These are phyloP conservation scores for Monosporascus sp. DNA, from an alignment of 2,329 filamentous ascomycete species.

Conservation along the genomic window DNA sequence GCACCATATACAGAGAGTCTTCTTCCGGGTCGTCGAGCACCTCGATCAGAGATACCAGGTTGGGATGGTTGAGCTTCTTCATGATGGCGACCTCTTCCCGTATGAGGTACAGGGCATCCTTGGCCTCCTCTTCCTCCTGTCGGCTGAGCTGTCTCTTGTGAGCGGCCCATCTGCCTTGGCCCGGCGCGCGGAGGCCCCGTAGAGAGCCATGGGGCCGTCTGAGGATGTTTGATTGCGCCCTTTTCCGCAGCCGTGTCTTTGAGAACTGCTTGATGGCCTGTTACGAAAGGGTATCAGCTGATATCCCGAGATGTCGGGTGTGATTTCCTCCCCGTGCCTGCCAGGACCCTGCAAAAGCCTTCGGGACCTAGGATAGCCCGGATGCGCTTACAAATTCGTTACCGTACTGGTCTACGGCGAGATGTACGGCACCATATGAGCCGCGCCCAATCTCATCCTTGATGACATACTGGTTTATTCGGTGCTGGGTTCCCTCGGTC, in stretches of 20 bases:
- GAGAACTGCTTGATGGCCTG: slow-evolving; percentile 98
- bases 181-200: slow-evolving; percentile 34
- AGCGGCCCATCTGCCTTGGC: slow-evolving; percentile 20
- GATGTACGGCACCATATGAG: slow-evolving; percentile 89
- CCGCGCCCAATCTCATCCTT: slow-evolving; percentile 94
- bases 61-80: slow-evolving; percentile 95
- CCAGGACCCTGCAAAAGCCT: neutral
- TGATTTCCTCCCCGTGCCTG: neutral
- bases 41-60: slow-evolving; percentile 89
- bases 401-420: slow-evolving; percentile 85
- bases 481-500: slow-evolving; percentile 76
- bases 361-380: neutral
- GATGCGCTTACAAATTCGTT: slow-evolving; percentile 74
- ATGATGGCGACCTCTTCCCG: slow-evolving; percentile 97
- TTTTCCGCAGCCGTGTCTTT: slow-evolving; percentile 82
- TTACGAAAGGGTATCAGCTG: slow-evolving; percentile 14
- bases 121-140: slow-evolving; percentile 55
- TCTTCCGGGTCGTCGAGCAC: slow-evolving; percentile 93
- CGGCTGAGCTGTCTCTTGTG: slow-evolving; percentile 28
- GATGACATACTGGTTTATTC: slow-evolving; percentile 93
- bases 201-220: slow-evolving; percentile 37
- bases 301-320: neutral
- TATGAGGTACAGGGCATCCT: slow-evolving; percentile 76
- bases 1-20: slow-evolving; percentile 95
- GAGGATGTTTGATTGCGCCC: slow-evolving; percentile 85